Evolutionary conservation across 139 green algal species (phyloP).

Genomic region (Pseudopediastrum boryanum): DNA sequence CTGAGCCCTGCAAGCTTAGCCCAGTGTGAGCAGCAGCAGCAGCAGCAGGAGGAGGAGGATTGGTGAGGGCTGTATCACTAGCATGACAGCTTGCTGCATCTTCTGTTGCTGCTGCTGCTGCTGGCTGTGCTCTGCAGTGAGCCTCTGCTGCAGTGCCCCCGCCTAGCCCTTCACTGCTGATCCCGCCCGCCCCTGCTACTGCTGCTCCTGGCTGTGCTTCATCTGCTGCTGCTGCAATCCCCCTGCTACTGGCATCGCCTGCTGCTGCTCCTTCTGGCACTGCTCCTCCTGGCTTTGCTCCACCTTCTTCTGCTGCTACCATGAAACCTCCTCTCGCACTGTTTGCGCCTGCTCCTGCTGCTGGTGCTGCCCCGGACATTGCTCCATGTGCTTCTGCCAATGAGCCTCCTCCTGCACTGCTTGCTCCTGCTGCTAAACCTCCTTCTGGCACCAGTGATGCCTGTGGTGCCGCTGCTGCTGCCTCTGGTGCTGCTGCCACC

Average conservation of each 20-base stretch:
- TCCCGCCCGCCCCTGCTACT: conserved; percentile 11
- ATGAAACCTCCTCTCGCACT: no score
- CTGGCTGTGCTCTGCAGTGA: neutral
- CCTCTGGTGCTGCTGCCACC: conserved; percentile 10
- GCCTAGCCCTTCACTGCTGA: neutral
- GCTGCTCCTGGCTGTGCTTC: neutral
- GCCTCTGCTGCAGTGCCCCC: neutral
- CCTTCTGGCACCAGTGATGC: neutral
- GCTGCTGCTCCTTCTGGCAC: neutral
- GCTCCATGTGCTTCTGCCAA: no score
- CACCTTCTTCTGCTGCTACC: neutral
- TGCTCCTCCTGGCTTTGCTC: neutral
- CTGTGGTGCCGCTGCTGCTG: neutral
- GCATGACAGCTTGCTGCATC: neutral
- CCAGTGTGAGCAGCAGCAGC: neutral
- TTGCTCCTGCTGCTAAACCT: neutral
- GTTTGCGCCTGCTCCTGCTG: no score
- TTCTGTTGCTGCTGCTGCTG: neutral
- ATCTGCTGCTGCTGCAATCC: neutral
- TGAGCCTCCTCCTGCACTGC: neutral
- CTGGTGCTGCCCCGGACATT: neutral
- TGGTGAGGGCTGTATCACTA: neutral
- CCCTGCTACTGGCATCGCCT: neutral
- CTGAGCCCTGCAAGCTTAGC: neutral
- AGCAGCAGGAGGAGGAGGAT: neutral